A percentile compares a stretch with the other conserved stretches of the same genome.
These are phyloP conservation scores for Phytophthora cajani DNA, from an alignment of 352 stramenopile genomes.

Conservation along the genomic window DNA sequence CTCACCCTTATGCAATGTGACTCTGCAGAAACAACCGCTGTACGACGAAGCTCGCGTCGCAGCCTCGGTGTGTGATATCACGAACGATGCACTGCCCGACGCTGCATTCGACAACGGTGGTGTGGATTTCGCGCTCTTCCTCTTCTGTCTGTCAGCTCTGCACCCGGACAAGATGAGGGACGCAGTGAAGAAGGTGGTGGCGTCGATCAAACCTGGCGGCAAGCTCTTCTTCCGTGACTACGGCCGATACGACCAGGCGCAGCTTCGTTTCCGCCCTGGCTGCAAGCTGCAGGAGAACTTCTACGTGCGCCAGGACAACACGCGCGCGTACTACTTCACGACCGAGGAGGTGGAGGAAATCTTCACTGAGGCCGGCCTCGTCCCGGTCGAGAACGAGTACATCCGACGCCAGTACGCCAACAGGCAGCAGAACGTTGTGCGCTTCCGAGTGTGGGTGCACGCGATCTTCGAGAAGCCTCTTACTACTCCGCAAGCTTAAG, in stretches of 20 bases:
- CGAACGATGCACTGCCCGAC: conserved; percentile 70
- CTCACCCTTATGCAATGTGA: neutral
- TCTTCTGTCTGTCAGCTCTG: conserved; percentile 93
- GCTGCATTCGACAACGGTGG: conserved; percentile 63
- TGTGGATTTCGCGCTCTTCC: conserved; percentile 83
- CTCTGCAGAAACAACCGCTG: conserved; percentile 73
- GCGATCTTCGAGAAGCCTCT: conserved; percentile 85
- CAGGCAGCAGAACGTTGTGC: conserved; percentile 83
- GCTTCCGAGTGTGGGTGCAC: conserved; percentile 91
- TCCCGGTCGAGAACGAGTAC: conserved; percentile 82
- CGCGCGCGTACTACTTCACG: conserved; percentile 96
- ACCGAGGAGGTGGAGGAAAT: conserved; percentile 79
- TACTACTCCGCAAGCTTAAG: conserved; percentile 8
- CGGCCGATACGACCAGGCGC: conserved; percentile 95
- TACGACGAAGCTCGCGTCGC: conserved; percentile 74
- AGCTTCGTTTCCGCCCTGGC: conserved; percentile 91
- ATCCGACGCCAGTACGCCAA: conserved; percentile 90
- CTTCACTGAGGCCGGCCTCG: conserved; percentile 65
- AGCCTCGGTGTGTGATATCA: conserved; percentile 88
- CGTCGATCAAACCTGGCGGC: conserved; percentile 74
- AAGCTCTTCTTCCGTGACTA: conserved; percentile 96
- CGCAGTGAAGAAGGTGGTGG: conserved; percentile 89
- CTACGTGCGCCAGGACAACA: conserved; percentile 96
- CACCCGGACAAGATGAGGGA: conserved; percentile 87
- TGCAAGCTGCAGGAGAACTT: conserved; percentile 95